These are phyloP conservation scores for Barnettozyma siamensis DNA, from an alignment of 805 yeast genomes.

Conservation along the genomic window DNA sequence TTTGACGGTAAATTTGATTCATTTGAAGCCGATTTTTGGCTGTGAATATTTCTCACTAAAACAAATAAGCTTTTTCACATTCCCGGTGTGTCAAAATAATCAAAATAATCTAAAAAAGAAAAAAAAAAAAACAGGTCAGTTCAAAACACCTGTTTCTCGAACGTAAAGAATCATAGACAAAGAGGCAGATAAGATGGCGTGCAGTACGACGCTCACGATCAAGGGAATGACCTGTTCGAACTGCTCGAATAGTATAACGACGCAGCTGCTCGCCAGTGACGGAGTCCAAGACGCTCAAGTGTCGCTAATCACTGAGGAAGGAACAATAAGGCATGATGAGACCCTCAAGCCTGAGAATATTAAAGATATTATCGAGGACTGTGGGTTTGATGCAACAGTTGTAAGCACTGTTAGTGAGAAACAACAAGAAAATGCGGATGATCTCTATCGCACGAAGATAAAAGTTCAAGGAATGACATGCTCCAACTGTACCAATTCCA, in stretches of 20 bases:
- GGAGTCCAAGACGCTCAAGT: constrained; percentile 56
- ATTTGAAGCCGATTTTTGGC: too few relatives aligned
- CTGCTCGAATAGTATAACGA: constrained; percentile 63
- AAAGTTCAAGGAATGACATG: constrained; percentile 77
- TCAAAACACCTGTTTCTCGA: background rate
- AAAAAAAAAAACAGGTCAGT: constrained; percentile 2
- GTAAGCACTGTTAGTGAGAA: constrained; percentile 2
- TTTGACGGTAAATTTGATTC: too few relatives aligned
- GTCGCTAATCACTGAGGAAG: constrained; percentile 74
- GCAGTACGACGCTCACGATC: constrained; percentile 17
- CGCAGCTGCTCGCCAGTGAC: constrained; percentile 41
- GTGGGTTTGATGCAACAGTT: constrained; percentile 43
- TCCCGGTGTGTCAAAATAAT: too few relatives aligned
- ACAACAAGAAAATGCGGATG: background rate
- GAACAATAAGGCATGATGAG: constrained; percentile 44
- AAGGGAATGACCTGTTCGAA: constrained; percentile 91
- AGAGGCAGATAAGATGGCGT: background rate
- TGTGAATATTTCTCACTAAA: too few relatives aligned
- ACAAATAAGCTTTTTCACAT: too few relatives aligned
- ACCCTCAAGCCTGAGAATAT: constrained; percentile 30
- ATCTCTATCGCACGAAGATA: constrained; percentile 9
- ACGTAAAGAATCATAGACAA: too few relatives aligned
- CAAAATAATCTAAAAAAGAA: background rate
- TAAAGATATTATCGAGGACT: constrained; percentile 55
- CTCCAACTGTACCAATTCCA: constrained; percentile 69